These are phyloP conservation scores for Jamesozyma rosinii DNA, from an alignment of 805 yeast species.

Conservation along the genomic window DNA sequence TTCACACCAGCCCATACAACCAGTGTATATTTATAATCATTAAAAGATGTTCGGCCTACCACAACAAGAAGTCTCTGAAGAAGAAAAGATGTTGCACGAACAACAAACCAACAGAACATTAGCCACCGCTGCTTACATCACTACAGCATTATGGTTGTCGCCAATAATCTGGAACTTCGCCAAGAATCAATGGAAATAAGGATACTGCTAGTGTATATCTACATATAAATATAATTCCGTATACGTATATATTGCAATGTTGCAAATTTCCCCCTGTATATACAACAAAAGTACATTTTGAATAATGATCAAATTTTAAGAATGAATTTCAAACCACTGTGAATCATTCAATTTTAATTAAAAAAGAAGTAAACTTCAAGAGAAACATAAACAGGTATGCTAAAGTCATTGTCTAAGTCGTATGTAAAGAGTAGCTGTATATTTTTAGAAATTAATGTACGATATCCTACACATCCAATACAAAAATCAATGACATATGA, in stretches of 20 bases:
- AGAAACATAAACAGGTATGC: background rate
- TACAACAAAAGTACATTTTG: background rate
- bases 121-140: slow-evolving; percentile 50
- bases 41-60: slow-evolving; percentile 39
- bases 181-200: slow-evolving; percentile 29
- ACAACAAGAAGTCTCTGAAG: slow-evolving; percentile 48
- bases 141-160: slow-evolving; percentile 49
- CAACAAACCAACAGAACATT: slow-evolving; percentile 52
- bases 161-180: slow-evolving; percentile 29
- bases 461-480: background rate
- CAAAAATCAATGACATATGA: background rate
- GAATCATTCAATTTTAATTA: background rate
- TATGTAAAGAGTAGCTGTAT: slow-evolving; percentile 1
- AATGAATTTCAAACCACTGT: background rate
- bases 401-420: background rate
- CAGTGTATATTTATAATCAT: background rate
- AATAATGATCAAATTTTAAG: no score
- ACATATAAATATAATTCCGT: background rate
- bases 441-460: background rate
- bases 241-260: background rate
- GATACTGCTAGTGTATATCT: background rate
- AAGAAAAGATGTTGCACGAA: slow-evolving; percentile 59
- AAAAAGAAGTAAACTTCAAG: background rate
- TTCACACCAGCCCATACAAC: background rate
- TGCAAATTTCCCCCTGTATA: background rate